These are phyloP conservation scores for Globisporangium apiculatum DNA, from an alignment of 352 stramenopile species.

Conservation along the genomic window DNA sequence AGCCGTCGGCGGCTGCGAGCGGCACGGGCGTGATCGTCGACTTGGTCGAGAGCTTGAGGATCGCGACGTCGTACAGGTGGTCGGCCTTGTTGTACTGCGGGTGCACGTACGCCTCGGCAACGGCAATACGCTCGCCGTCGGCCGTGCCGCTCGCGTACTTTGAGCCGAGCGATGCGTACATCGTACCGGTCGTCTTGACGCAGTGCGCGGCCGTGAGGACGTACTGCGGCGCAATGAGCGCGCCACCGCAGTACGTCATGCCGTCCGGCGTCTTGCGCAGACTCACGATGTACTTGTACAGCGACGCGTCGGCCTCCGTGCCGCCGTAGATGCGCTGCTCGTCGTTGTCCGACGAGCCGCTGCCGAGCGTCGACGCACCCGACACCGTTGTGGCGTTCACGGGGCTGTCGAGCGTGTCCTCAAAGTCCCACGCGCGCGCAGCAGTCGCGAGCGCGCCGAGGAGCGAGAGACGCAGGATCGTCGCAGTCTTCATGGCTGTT, in stretches of 20 bases:
- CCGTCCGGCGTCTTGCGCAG: conserved; percentile 31
- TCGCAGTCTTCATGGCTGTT: conserved; percentile 5
- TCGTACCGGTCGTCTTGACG: conserved; percentile 29
- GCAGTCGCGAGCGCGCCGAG: conserved; percentile 4
- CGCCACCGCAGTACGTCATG: conserved; percentile 56
- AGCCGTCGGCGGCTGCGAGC: conserved; percentile 31
- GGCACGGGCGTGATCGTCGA: conserved; percentile 23
- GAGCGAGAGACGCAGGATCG: conserved; percentile 9
- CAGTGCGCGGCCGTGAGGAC: conserved; percentile 72
- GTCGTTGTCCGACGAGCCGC: conserved; percentile 23
- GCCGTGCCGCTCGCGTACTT: conserved; percentile 27
- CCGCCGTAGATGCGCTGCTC: conserved; percentile 56
- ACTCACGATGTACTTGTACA: conserved; percentile 53
- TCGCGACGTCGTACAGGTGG: conserved; percentile 46
- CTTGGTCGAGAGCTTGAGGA: conserved; percentile 50
- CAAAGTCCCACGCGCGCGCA: conserved; percentile 15
- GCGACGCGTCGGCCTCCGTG: conserved; percentile 37
- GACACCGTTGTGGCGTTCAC: conserved; percentile 4
- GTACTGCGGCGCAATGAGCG: conserved; percentile 54
- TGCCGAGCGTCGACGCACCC: background rate
- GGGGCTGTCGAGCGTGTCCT: conserved; percentile 14
- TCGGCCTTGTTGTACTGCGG: conserved; percentile 43
- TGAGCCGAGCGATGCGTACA: conserved; percentile 52
- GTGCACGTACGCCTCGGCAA: conserved; percentile 35
- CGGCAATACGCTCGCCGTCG: conserved; percentile 43